Evolutionary conservation across 2,329 filamentous ascomycete species (phyloP).

Genomic region (Fusarium domesticum): DNA sequence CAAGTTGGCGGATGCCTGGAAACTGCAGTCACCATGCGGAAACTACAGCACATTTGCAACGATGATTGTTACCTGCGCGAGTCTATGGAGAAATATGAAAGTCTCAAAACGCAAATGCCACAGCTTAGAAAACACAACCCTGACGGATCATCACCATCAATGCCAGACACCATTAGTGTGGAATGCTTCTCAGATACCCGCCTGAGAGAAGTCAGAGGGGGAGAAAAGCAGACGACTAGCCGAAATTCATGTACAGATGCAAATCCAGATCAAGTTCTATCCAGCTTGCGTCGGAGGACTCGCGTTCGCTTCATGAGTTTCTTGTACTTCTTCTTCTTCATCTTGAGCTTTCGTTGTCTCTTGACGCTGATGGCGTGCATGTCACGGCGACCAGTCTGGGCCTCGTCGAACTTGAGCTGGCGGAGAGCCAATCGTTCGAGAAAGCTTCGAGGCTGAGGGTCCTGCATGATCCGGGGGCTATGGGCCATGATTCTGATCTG

Average conservation of each 20-base stretch:
- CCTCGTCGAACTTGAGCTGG: conserved; percentile 58
- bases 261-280: conserved; percentile 49
- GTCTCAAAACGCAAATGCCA: conserved; percentile 31
- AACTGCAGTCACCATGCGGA: conserved; percentile 15
- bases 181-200: conserved; percentile 26
- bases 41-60: conserved; percentile 25
- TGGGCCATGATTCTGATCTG: conserved; percentile 60
- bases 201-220: conserved; percentile 11
- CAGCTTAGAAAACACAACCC: conserved; percentile 12
- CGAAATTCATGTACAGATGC: conserved; percentile 27
- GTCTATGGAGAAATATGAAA: conserved; percentile 34
- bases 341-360: conserved; percentile 90
- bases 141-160: conserved; percentile 28
- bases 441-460: conserved; percentile 54
- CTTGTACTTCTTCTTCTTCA: conserved; percentile 99
- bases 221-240: conserved; percentile 22
- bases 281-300: conserved; percentile 81
- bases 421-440: conserved; percentile 67
- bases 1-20: conserved; percentile 16
- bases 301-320: conserved; percentile 94
- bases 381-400: conserved; percentile 43
- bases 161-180: conserved; percentile 32
- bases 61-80: conserved; percentile 34
- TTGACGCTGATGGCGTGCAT: conserved; percentile 89
- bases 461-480: conserved; percentile 55